Base-by-base conservation (phyloP, 2,329 filamentous ascomycete genomes). In the Exophiala dermatitidis region DNA sequence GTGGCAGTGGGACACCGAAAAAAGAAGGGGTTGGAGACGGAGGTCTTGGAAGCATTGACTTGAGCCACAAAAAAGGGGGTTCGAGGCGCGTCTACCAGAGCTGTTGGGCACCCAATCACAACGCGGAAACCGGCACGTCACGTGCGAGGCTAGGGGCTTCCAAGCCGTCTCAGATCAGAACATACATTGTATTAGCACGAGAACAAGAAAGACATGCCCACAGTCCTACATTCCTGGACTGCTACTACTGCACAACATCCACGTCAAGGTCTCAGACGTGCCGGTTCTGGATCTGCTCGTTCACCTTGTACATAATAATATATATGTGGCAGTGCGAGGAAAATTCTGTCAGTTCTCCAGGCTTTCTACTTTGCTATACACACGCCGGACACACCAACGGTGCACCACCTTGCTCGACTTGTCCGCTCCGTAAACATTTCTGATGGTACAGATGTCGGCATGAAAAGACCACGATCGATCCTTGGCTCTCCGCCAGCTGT, bases 361-460 rank as follows among this genome's bases (percentile, higher is more conserved):
- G 33, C 33, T 10, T 38, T 12, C 10, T n/a, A 26, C 3, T 44
- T 26, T 46, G 19, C 54, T 60, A 60, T 53, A 53, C 48, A 51
- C 57, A 60, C 33, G 46, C 46, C 28, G 57, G 54, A 46, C 57
- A 60, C 3, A 47, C 46, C 29, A 60, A 29, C 12, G 44, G 48
- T 51, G 49, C 38, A 26, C 31, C 41, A 8, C 49, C 53, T 8
- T 58, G 51, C 46, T 53, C 55, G 58, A 48, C 65, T 19, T 48
- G 50, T 50, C 59, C 58, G 47, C 69, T 65, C 54, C 69, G 52
- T 49, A 77, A 60, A 63, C 74, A 77, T 36, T 65, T 66, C 28
- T 68, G 71, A 62, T 77, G 74, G 62, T 74, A 77, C 46, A 75
- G 54, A 64, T 77, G 74, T 49, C 74, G 68, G 62, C 74, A 77